A percentile compares a stretch with the other conserved stretches of the same genome.
phyloP scores from a whole-genome alignment of 768 basidiomycete genomes.

The Leucosporidium creatinivorum region DNA sequence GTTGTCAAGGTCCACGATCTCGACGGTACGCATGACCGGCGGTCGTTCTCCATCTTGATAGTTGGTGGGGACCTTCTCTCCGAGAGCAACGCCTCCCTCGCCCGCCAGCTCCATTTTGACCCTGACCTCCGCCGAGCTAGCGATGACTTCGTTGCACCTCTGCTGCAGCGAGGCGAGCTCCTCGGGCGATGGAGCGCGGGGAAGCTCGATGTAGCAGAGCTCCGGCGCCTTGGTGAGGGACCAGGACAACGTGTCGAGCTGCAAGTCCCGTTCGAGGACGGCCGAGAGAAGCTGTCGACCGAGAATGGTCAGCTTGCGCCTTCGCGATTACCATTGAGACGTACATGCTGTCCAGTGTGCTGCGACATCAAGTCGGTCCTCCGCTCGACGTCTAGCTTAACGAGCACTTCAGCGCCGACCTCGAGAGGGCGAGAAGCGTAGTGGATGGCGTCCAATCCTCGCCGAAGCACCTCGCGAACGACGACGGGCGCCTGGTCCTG shows the following conservation, averaged over 20 bases:
- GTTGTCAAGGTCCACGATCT: slow-evolving; percentile 73
- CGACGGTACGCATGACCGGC: slow-evolving; percentile 59
- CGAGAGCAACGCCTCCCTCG: slow-evolving; percentile 37
- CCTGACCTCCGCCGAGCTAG: slow-evolving; percentile 59
- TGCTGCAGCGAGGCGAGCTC: slow-evolving; percentile 59
- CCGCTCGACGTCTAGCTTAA: slow-evolving; percentile 55
- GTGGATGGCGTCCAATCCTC: slow-evolving; percentile 68
- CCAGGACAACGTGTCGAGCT: slow-evolving; percentile 71
- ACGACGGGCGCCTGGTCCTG: slow-evolving; percentile 38
- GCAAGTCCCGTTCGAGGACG: slow-evolving; percentile 51
- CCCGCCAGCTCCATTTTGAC: slow-evolving; percentile 62
- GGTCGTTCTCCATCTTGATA: slow-evolving; percentile 51
- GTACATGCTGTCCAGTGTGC: slow-evolving; percentile 69
- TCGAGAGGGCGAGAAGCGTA: slow-evolving; percentile 53
- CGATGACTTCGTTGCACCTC: slow-evolving; percentile 60
- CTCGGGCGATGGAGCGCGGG: slow-evolving; percentile 57
- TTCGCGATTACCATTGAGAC: background rate
- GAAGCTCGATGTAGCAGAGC: slow-evolving; percentile 70
- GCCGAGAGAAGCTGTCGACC: slow-evolving; percentile 52
- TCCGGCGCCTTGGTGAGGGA: slow-evolving; percentile 62
- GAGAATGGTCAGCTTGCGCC: background rate
- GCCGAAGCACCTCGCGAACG: slow-evolving; percentile 62
- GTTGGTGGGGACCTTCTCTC: slow-evolving; percentile 56
- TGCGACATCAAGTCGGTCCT: slow-evolving; percentile 73
- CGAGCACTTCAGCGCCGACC: slow-evolving; percentile 52